These are phyloP conservation scores for Trichosanthes cucumerina DNA, from an alignment of 306 rosid species.

Conservation along the genomic window DNA sequence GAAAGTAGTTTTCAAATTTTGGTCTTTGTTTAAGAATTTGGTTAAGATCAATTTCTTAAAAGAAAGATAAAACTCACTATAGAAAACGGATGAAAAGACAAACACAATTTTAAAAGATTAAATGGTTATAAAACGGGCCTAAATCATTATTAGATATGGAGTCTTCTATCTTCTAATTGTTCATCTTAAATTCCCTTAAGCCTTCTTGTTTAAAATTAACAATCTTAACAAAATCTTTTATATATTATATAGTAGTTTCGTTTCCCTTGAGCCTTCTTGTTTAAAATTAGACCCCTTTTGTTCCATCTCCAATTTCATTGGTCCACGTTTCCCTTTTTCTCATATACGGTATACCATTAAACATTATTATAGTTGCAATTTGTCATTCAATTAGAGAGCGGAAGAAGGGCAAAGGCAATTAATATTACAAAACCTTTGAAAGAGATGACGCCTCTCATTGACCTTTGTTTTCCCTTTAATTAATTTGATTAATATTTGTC, in stretches of 20 bases:
- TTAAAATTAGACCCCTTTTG: not conserved
- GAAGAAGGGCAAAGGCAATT: conserved; percentile 8
- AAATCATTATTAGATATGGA: too few relatives aligned
- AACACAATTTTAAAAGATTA: too few relatives aligned
- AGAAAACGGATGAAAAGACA: too few relatives aligned
- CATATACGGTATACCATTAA: not conserved
- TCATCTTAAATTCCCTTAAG: too few relatives aligned
- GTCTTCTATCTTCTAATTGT: too few relatives aligned
- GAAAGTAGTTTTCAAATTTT: too few relatives aligned
- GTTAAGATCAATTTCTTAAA: too few relatives aligned
- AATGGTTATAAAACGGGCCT: too few relatives aligned
- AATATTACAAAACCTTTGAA: conserved; percentile 20
- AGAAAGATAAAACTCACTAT: too few relatives aligned
- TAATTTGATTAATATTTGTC: conserved; percentile 8
- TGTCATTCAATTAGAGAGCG: not conserved
- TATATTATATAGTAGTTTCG: not conserved
- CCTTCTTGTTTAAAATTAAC: too few relatives aligned
- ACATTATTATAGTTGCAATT: not conserved
- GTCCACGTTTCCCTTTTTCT: not conserved
- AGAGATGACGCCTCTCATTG: conserved; percentile 37
- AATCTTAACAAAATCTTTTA: not conserved
- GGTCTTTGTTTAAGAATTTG: too few relatives aligned
- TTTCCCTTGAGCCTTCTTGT: not conserved
- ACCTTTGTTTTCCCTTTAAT: conserved; percentile 49
- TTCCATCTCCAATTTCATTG: not conserved